Conservation (phyloP, 2,329 filamentous ascomycete species). For the Magnaporthiopsis rhizophila region DNA sequence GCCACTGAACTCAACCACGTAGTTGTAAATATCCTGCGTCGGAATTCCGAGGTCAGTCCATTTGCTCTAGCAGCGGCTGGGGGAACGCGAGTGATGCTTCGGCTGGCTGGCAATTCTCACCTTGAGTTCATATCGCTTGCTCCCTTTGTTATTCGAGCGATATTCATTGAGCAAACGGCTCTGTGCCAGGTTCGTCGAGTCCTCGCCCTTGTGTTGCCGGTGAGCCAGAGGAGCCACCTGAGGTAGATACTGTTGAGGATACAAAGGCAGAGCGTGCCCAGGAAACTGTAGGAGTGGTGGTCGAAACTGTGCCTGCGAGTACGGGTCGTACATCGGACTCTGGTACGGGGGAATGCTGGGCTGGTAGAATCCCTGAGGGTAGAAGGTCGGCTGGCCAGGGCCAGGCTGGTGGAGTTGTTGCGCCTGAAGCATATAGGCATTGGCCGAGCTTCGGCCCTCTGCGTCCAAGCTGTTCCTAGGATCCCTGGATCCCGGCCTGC, state of each 20-base stretch:
- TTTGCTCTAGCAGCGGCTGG: neutral
- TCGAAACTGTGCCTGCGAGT: constrained; percentile 24
- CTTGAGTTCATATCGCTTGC: constrained; percentile 70
- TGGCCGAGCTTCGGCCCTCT: constrained; percentile 2
- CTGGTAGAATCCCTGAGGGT: constrained; percentile 3
- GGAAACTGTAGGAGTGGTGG: constrained; percentile 26
- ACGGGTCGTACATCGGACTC: constrained; percentile 29
- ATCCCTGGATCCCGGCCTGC: constrained; percentile 25
- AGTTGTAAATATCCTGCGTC: constrained; percentile 65
- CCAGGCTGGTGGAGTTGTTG: constrained; percentile 1
- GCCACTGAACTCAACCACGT: constrained; percentile 90
- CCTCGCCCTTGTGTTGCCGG: constrained; percentile 43
- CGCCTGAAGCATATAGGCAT: constrained; percentile 1
- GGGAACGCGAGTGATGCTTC: neutral
- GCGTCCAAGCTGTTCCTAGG: constrained; percentile 15
- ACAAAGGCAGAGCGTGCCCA: constrained; percentile 16
- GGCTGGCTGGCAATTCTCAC: constrained; percentile 25
- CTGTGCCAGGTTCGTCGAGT: constrained; percentile 52
- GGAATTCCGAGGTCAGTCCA: neutral
- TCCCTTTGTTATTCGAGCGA: constrained; percentile 63
- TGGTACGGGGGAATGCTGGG: constrained; percentile 19
- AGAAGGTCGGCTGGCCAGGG: constrained; percentile 4
- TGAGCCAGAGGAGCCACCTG: constrained; percentile 21
- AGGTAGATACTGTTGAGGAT: constrained; percentile 15
- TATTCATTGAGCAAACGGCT: constrained; percentile 76